These are phyloP conservation scores for Gracilaria caudata DNA, from an alignment of 23 red algal genomes.

Conservation along the genomic window DNA sequence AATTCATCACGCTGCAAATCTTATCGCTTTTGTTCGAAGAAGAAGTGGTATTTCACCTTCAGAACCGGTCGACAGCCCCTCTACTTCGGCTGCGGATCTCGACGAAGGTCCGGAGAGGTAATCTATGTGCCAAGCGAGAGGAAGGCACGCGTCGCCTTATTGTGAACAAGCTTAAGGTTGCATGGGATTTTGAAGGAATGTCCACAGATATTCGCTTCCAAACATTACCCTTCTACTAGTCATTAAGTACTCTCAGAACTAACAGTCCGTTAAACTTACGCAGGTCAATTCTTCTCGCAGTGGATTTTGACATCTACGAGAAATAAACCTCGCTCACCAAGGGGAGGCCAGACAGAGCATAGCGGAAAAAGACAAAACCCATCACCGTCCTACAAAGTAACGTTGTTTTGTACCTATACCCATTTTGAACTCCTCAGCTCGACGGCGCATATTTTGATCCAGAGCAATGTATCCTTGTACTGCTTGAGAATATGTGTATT, in stretches of 20 bases:
- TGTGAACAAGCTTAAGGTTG: not conserved
- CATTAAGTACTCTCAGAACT: too few species aligned
- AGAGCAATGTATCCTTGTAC: not conserved
- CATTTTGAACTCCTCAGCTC: not conserved
- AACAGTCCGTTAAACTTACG: too few species aligned
- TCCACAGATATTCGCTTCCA: not conserved
- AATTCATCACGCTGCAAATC: slow-evolving; percentile 54
- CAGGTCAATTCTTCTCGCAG: not conserved
- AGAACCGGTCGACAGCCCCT: slow-evolving; percentile 68
- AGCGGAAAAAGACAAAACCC: not conserved
- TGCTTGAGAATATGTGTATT: not conserved
- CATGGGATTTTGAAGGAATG: not conserved
- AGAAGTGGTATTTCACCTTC: slow-evolving; percentile 59
- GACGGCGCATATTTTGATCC: not conserved
- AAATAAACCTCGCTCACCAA: not conserved
- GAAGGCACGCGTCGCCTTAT: not conserved
- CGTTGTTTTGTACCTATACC: not conserved
- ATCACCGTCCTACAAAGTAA: not conserved
- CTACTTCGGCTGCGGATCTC: slow-evolving; percentile 39
- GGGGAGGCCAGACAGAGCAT: not conserved
- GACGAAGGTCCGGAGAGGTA: slow-evolving; percentile 23
- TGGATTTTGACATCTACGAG: not conserved
- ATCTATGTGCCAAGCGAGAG: not conserved
- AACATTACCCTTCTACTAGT: not conserved
- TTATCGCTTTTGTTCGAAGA: slow-evolving; percentile 57